Conservation (phyloP, 768 basidiomycete genomes). For the Terana coerulea region DNA sequence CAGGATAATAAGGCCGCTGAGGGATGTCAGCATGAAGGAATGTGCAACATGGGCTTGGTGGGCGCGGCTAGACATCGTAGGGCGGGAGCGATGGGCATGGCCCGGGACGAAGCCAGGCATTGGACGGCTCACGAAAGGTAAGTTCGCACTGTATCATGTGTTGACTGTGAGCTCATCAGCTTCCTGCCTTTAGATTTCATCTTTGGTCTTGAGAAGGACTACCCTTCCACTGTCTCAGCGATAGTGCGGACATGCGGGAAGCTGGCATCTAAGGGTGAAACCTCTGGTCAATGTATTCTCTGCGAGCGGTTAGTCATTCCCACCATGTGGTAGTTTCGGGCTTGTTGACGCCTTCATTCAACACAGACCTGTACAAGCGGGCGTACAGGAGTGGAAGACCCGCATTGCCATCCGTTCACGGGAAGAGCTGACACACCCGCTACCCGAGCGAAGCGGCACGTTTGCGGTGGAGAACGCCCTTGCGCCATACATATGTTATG, state of each 20-base stretch:
- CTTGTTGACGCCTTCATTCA: not conserved
- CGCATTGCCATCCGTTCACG: constrained; percentile 65
- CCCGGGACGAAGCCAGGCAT: constrained; percentile 56
- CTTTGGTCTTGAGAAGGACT: constrained; percentile 73
- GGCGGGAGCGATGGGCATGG: constrained; percentile 38
- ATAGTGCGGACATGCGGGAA: constrained; percentile 80
- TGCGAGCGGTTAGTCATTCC: constrained; percentile 54
- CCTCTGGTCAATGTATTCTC: constrained; percentile 48
- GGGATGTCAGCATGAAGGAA: constrained; percentile 76
- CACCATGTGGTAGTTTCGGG: not conserved
- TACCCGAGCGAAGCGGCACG: not conserved
- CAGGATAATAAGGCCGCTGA: constrained; percentile 61
- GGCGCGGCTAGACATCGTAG: constrained; percentile 50
- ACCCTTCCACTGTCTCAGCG: constrained; percentile 83
- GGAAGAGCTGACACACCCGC: constrained; percentile 18
- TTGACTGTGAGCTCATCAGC: not conserved
- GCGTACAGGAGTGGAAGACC: constrained; percentile 69
- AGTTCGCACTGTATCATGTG: not conserved
- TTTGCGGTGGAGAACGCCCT: constrained; percentile 24
- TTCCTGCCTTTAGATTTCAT: constrained; percentile 62
- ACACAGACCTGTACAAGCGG: constrained; percentile 61
- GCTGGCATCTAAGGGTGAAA: constrained; percentile 58
- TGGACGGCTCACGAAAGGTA: constrained; percentile 65
- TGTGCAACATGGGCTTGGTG: constrained; percentile 79
- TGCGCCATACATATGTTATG: constrained; percentile 50